phyloP scores from a whole-genome alignment of 169 alveolate genomes.

The Eimeria mitis region DNA sequence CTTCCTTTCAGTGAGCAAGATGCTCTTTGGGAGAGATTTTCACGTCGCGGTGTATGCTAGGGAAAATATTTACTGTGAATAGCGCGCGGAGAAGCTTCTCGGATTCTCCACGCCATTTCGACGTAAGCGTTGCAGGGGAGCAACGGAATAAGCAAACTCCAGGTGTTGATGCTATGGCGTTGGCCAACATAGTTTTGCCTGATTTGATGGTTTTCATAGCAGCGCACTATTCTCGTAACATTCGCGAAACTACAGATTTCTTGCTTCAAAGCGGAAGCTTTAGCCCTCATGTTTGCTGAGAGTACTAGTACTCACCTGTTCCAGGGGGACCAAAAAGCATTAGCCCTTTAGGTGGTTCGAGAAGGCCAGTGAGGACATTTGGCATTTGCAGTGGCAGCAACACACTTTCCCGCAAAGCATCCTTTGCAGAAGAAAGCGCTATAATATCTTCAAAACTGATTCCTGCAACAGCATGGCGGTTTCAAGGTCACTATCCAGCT shows the following conservation, averaged over 20 bases:
- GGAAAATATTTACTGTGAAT: constrained; percentile 22
- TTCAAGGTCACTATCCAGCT: neutral
- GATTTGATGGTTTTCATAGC: neutral
- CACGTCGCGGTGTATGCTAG: neutral
- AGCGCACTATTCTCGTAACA: neutral
- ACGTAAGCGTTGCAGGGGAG: constrained; percentile 94
- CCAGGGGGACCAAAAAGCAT: constrained; percentile 98
- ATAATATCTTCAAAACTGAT: constrained; percentile 93
- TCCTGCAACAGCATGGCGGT: constrained; percentile 54
- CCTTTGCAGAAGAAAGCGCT: constrained; percentile 93
- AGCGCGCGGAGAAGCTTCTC: constrained; percentile 93
- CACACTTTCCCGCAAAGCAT: constrained; percentile 95
- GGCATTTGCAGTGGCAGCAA: constrained; percentile 95
- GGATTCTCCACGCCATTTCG: constrained; percentile 97
- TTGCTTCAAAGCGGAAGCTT: neutral
- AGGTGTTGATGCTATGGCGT: constrained; percentile 97
- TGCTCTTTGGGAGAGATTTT: too few species aligned
- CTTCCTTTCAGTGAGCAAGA: neutral
- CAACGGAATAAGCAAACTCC: constrained; percentile 95
- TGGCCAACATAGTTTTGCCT: constrained; percentile 96
- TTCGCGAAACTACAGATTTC: neutral
- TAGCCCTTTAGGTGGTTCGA: constrained; percentile 96
- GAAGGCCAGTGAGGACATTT: constrained; percentile 94
- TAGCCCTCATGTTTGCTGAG: neutral
- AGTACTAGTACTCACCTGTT: constrained; percentile 85